These are phyloP conservation scores for Aspergillus sp. DNA, from an alignment of 2,329 filamentous ascomycete genomes.

Conservation along the genomic window DNA sequence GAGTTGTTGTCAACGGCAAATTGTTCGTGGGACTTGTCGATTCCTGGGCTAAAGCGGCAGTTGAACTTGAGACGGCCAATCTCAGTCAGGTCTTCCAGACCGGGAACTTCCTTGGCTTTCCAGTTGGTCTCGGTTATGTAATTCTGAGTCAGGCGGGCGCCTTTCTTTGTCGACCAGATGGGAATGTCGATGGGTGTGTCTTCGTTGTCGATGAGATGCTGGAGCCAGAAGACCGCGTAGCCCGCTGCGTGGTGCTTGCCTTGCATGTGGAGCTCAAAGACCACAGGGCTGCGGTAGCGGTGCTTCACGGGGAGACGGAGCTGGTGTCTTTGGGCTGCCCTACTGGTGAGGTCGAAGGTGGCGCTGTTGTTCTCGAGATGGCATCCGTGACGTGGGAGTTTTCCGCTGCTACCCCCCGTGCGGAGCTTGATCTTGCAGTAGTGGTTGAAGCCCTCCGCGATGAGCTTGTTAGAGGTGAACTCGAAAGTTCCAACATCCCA, in stretches of 20 bases:
- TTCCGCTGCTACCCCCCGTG: constrained; percentile 76
- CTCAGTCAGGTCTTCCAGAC: constrained; percentile 68
- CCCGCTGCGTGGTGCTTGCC: constrained; percentile 65
- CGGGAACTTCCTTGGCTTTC: constrained; percentile 54
- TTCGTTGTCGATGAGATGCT: constrained; percentile 75
- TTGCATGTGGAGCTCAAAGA: constrained; percentile 72
- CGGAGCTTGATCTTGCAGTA: constrained; percentile 65
- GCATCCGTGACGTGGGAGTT: constrained; percentile 59
- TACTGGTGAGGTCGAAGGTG: constrained; percentile 51
- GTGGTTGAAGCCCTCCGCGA: constrained; percentile 56
- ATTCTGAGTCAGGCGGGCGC: constrained; percentile 75
- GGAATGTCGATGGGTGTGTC: constrained; percentile 75
- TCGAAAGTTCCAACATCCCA: constrained; percentile 97
- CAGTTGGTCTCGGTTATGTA: constrained; percentile 80
- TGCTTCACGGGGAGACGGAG: constrained; percentile 80
- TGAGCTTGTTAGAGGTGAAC: constrained; percentile 66
- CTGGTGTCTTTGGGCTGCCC: constrained; percentile 43
- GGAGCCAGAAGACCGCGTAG: constrained; percentile 78
- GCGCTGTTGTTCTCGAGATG: constrained; percentile 53
- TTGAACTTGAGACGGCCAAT: constrained; percentile 75
- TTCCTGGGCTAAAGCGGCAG: constrained; percentile 80
- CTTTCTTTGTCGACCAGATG: constrained; percentile 75
- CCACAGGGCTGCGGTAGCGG: constrained; percentile 80
- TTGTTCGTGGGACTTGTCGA: constrained; percentile 73
- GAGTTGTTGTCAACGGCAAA: constrained; percentile 84